Evolutionary conservation across 2,329 filamentous ascomycete genomes (phyloP), one percentile per base, ranked within the genome.

Genomic region (Talaromyces sp.): DNA sequence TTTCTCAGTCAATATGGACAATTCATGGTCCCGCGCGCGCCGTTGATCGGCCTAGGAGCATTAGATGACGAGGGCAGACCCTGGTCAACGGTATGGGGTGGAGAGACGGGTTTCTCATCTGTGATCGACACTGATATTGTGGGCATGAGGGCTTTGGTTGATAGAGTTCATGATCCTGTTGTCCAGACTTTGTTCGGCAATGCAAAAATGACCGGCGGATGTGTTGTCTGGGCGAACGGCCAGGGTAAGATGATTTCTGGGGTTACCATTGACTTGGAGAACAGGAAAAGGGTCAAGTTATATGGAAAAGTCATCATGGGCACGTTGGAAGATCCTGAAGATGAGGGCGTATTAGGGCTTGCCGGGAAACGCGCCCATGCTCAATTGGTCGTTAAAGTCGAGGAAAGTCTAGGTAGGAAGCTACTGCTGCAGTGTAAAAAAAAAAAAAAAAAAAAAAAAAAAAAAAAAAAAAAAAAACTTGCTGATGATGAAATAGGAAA

Each of bases 31-130:
- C 44, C 60, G 5, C 50, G 40, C n/a, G 60, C 60, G 3, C 86
- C 90, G 0, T 79, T 95, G 7, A 79, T 95, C 14, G 90, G 90
- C 0, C 76, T 96, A 18, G 91, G 91, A 1, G 85, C 89, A 0
- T 76, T 93, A 1, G 91, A 95, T 69, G 74, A 77, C 2, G 70
- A 86, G 21, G 83, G 83, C 1, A 79, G 84, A 21, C 90, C 89
- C 1, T 96, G 91, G 91, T 89, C 88, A 16, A 89, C 89, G 0
- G 66, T 96, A 7, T 89, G 89, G 86, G 90, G 90, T n/a, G 91
- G 91, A 16, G 80, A 87, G 63, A 75, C 83, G 0, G 89, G 89
- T 0, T 90, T 93, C 67, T 85, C 86, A 0, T 80, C 82, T 55
- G 82, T 85, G 0, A 76, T 93, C 0, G 86, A 85, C 1, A 79